Evolutionary conservation across 495 filamentous ascomycete genomes (phyloP), one percentile per base, ranked within the genome.

Genomic region (Aspergillus funiculosus): DNA sequence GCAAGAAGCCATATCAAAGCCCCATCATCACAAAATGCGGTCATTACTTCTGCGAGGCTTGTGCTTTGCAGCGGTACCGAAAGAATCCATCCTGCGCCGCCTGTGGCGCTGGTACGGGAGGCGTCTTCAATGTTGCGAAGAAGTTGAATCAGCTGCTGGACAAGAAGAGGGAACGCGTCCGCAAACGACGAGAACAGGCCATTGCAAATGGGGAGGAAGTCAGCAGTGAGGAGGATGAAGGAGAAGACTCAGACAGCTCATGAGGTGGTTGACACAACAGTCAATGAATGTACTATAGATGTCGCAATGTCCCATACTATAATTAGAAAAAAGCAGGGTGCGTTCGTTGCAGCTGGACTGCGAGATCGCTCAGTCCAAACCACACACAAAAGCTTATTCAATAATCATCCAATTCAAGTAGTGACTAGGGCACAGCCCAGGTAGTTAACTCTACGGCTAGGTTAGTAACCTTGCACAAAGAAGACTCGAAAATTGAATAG

Each of bases 1-100:
- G 92, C 71, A 80, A 80, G 57, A 79, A 79, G 30, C 65, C 81
- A 6, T 98, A 98, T 63, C 83, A 81, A 52, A 70, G 79, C 36
- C 89, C 92, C 2, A 81, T 97, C 14, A 69, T 90, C 9, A 98
- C 92, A 24, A 85, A 86, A 51, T 97, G 94, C 47, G 83, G 88
- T 4, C 94, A 97, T 62, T 97, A 96, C 57, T 98, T 97, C 51
- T 98, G 92, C 63, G 85, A 95, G 59, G 68, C 69, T 0, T 97
- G 94, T 61, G 92, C 91, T 25, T 66, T 98, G 51, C 75, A 85
- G 56, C 64, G 88, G 43, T 97, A 96, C 63, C 73, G 82, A 50
- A 86, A 81, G 61, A 83, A 84, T 50, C 89, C 88, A 8, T 75
- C 76, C 2, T 98, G 94, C 63, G 88, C 87, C 5, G 86, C 82